A percentile compares a stretch with the other conserved stretches of the same genome.
Conservation (phyloP, 1,284 basidiomycete species). For the Wallemia hederae region DNA sequence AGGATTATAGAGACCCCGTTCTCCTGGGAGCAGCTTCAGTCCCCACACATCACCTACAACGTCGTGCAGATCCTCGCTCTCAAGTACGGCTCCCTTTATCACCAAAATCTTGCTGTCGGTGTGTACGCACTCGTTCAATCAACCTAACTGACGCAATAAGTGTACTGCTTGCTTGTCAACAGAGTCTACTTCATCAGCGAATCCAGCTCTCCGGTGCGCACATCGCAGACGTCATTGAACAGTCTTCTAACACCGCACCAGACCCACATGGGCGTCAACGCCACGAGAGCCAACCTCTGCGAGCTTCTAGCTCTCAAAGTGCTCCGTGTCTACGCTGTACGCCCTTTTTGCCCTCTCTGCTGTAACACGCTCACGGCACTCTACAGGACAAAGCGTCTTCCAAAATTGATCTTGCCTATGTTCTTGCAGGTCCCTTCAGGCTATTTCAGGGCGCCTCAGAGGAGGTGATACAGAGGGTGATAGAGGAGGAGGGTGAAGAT, state of each 20-base stretch:
- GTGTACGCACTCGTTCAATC: not conserved
- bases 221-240: not conserved
- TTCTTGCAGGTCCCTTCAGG: constrained; percentile 59
- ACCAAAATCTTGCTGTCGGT: not conserved
- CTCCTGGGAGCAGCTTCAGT: not conserved
- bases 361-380: not conserved
- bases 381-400: constrained; percentile 29
- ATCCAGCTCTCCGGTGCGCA: not conserved
- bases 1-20: not conserved
- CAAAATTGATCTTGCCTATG: constrained; percentile 42
- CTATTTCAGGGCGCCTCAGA: constrained; percentile 55
- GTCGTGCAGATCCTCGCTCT: not conserved
- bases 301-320: constrained; percentile 62
- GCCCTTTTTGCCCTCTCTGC: constrained; percentile 3
- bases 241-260: not conserved
- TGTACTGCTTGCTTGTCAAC: not conserved
- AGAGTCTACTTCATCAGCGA: not conserved
- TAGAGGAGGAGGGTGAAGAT: not conserved
- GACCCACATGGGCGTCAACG: constrained; percentile 1
- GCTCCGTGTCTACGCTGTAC: constrained; percentile 23
- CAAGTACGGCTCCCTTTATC: not conserved
- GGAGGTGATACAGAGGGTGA: constrained; percentile 27
- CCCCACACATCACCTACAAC: not conserved
- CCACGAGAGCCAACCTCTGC: constrained; percentile 42
- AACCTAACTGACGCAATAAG: not conserved